Evolutionary conservation across 371 early-diverging fungal genomes (phyloP), one percentile per base, ranked within the genome.

Genomic region (Umbelopsis sp.): DNA sequence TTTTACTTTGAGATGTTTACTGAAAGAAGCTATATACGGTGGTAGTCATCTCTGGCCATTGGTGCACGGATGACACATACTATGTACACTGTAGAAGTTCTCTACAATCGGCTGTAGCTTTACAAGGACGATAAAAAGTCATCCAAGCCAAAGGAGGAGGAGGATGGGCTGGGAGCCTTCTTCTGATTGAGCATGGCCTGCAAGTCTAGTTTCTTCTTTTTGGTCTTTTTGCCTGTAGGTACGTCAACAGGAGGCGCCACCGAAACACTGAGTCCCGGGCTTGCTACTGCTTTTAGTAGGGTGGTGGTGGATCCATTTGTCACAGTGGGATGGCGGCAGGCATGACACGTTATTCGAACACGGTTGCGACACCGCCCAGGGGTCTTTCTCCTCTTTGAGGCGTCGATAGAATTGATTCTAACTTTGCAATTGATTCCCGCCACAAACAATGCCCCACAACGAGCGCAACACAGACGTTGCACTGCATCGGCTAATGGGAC

Each of bases 201-300:
- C 53, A 83, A 52, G 11, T 78, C 76, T 25, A 83, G 45, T 32
- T 72, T 76, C 65, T 80, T 83, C 76, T 83, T 83, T 57, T 79
- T 80, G 9, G 46, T 76, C 48, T 80, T 80, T 22, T 78, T 82
- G 64, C 73, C 68, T 18, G 50, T 64, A 4, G 48, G 24, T 14
- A 3, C 12, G 7, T 18, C 24, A 24, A 66, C 12, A 4, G 44
- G 14, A 4, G 48, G 63, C 46, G 44, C 18, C 57, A 44, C 29
- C 38, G 65, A 5, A 29, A 10, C 16, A 35, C 50, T 44, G 1
- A 11, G 1, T 63, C 12, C 32, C 12, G 18, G 11, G 22, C 14
- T 11, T 14, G 46, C 11, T 44, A 50, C 24, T 50, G 65, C 22
- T 50, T 44, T 53, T 63, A 66, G 63, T 52, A 57, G 5, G 24